Evolutionary conservation across 176 grass and related monocot genomes (phyloP).

Genomic region (Tillandsia fasciculata): DNA sequence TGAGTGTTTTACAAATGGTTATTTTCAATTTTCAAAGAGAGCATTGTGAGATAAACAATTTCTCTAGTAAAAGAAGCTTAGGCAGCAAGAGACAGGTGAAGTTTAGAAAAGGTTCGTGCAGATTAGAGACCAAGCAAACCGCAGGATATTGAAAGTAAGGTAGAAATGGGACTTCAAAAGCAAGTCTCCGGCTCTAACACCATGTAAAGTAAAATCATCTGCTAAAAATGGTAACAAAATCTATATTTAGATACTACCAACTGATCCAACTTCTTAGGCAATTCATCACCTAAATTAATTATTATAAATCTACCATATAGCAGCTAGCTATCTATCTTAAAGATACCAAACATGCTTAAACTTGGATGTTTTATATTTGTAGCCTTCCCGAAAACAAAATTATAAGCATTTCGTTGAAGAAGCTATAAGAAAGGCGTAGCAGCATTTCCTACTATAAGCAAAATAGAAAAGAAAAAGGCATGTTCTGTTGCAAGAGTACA

Average conservation of each 20-base stretch:
- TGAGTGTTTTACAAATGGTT: not conserved
- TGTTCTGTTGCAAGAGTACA: not conserved
- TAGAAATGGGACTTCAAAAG: too few relatives aligned
- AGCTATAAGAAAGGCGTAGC: not conserved
- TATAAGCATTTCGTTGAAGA: not conserved
- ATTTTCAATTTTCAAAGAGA: not conserved
- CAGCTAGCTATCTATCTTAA: not conserved
- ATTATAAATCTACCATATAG: not conserved
- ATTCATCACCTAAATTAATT: not conserved
- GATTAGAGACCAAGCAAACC: too few relatives aligned
- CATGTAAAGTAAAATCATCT: too few relatives aligned
- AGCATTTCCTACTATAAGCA: not conserved
- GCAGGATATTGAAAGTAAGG: too few relatives aligned
- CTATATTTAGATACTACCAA: too few relatives aligned
- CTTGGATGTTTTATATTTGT: not conserved
- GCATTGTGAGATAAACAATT: not conserved
- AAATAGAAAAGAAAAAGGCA: not conserved
- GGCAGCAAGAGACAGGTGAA: too few relatives aligned
- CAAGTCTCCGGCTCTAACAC: too few relatives aligned
- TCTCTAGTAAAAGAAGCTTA: too few relatives aligned
- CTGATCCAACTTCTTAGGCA: too few relatives aligned
- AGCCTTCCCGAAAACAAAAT: too few relatives aligned
- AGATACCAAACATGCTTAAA: not conserved
- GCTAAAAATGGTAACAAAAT: too few relatives aligned
- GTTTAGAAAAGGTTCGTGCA: too few relatives aligned